These are phyloP conservation scores for Amaranthus palmeri DNA, from an alignment of 148 eudicot species.

Conservation along the genomic window DNA sequence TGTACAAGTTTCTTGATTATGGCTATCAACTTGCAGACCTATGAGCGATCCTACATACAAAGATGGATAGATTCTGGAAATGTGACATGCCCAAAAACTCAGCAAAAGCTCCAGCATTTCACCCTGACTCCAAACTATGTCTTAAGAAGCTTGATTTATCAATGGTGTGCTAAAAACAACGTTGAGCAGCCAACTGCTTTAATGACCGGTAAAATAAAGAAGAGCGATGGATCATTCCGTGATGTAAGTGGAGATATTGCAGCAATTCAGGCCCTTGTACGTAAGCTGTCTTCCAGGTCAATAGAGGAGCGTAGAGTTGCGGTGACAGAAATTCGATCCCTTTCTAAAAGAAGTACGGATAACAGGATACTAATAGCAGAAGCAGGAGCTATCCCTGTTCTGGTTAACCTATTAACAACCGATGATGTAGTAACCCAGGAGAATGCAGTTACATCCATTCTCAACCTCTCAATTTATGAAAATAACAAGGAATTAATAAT, in stretches of 20 bases:
- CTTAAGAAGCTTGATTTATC: conserved; percentile 66
- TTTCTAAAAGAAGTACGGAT: conserved; percentile 83
- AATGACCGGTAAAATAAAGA: conserved; percentile 60
- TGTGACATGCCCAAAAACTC: conserved; percentile 89
- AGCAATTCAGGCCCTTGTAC: conserved; percentile 62
- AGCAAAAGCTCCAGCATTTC: conserved; percentile 65
- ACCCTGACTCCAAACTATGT: conserved; percentile 79
- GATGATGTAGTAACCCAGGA: conserved; percentile 71
- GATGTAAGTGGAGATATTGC: conserved; percentile 80
- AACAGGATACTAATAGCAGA: conserved; percentile 81
- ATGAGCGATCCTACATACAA: conserved; percentile 88
- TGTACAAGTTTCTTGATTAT: neutral
- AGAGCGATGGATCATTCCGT: conserved; percentile 78
- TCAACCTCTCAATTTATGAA: conserved; percentile 76
- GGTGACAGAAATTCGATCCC: conserved; percentile 70
- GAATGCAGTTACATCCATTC: conserved; percentile 89
- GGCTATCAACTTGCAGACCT: conserved; percentile 47
- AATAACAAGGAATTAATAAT: conserved; percentile 83
- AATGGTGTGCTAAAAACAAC: conserved; percentile 71
- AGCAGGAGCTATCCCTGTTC: conserved; percentile 80
- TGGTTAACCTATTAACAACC: conserved; percentile 60
- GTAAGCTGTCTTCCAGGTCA: conserved; percentile 52
- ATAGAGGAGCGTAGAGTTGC: conserved; percentile 55
- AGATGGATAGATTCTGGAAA: conserved; percentile 94
- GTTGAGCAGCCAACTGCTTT: conserved; percentile 65